Evolutionary conservation across 2,329 filamentous ascomycete species (phyloP).

Genomic region (Peltaster fructicola): DNA sequence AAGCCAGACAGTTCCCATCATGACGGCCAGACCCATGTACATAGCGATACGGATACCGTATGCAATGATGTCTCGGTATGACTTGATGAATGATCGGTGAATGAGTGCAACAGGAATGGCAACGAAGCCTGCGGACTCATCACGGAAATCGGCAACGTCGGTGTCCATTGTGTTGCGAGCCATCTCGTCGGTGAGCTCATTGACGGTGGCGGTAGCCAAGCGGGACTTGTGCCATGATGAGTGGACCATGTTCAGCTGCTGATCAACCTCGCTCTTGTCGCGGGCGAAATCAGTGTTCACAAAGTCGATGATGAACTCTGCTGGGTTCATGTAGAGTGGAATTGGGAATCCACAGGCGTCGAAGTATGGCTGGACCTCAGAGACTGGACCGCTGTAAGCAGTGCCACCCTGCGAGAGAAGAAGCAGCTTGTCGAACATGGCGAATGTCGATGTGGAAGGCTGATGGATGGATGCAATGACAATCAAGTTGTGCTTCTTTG

Average conservation of each 20-base stretch:
- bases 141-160: conserved; percentile 13
- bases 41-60: conserved; percentile 71
- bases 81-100: conserved; percentile 67
- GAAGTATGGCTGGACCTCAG: conserved; percentile 45
- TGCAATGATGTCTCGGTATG: conserved; percentile 64
- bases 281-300: conserved; percentile 59
- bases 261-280: conserved; percentile 29
- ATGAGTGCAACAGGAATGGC: conserved; percentile 47
- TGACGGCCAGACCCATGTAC: conserved; percentile 63
- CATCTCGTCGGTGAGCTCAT: conserved; percentile 19
- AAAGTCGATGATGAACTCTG: conserved; percentile 62
- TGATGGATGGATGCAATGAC: conserved; percentile 75
- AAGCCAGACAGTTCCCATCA: conserved; percentile 82
- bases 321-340: conserved; percentile 57
- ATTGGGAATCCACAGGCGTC: conserved; percentile 41
- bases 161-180: conserved; percentile 17
- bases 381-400: conserved; percentile 54
- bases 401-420: conserved; percentile 59
- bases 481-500: conserved; percentile 50
- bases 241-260: conserved; percentile 37
- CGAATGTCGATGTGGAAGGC: conserved; percentile 61
- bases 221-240: conserved; percentile 36
- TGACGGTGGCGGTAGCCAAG: conserved; percentile 19
- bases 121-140: conserved; percentile 26
- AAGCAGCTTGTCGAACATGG: conserved; percentile 63